Conservation (phyloP, 2,329 filamentous ascomycete genomes). For the Colletotrichum gloeosporioides region DNA sequence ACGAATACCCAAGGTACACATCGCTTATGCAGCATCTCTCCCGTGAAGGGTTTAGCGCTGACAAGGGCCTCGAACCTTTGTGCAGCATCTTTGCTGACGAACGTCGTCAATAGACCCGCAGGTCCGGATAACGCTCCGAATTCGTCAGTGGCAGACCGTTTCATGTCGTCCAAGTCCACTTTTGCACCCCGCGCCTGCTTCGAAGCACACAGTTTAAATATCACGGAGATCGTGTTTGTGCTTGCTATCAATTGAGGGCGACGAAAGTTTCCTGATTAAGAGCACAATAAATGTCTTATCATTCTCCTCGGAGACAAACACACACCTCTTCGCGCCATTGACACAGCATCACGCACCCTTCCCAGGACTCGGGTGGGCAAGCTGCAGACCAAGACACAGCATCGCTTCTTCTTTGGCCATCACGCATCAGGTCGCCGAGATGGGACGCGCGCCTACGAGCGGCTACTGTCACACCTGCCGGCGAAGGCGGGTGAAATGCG, state of each 20-base stretch:
- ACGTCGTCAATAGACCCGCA: background rate
- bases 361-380: background rate
- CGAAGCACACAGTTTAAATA: background rate
- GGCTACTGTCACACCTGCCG: constrained; percentile 13
- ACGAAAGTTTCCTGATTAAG: background rate
- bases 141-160: background rate
- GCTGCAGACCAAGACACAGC: background rate
- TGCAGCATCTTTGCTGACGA: background rate
- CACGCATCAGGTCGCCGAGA: background rate
- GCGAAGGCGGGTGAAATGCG: constrained; percentile 7
- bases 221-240: background rate
- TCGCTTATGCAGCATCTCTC: background rate
- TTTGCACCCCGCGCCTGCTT: background rate
- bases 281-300: background rate
- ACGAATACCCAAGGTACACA: background rate
- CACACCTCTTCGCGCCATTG: background rate
- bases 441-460: constrained; percentile 5
- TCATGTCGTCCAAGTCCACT: background rate
- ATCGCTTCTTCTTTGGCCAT: background rate
- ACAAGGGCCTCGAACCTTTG: background rate
- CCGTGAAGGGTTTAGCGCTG: background rate
- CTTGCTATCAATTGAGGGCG: background rate
- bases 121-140: background rate
- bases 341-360: background rate
- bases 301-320: background rate